Conservation (phyloP, 2,329 filamentous ascomycete species). For the Elsinoe arachidis region DNA sequence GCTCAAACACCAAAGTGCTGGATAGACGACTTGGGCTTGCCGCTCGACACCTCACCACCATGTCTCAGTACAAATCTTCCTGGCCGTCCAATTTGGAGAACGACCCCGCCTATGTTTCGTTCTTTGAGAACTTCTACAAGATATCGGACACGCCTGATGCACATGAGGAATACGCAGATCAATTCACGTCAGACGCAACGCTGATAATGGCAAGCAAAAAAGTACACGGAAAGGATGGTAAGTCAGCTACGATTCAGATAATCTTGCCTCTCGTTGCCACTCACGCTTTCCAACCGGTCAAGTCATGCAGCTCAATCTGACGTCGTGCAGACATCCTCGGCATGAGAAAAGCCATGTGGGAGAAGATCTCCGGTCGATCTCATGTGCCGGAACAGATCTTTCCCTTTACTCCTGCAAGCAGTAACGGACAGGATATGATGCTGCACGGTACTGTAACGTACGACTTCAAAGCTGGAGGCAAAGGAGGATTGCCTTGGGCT, state of each 20-base stretch:
- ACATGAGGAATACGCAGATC: conserved; percentile 41
- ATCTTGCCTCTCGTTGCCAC: background rate
- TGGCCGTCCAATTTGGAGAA: conserved; percentile 25
- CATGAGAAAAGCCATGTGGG: conserved; percentile 46
- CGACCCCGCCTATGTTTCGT: conserved; percentile 34
- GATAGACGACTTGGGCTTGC: background rate
- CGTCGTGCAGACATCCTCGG: conserved; percentile 40
- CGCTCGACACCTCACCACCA: conserved; percentile 13
- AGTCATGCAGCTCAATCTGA: conserved; percentile 2
- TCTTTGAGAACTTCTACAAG: conserved; percentile 41
- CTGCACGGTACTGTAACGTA: conserved; percentile 46
- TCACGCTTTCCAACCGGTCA: background rate
- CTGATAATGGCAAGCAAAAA: conserved; percentile 46
- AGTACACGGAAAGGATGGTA: conserved; percentile 38
- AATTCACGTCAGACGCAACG: conserved; percentile 41
- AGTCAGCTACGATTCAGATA: conserved; percentile 1
- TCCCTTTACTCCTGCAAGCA: conserved; percentile 33
- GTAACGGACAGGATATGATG: conserved; percentile 43
- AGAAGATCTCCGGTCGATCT: conserved; percentile 39
- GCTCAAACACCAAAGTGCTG: background rate
- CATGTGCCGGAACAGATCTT: conserved; percentile 43
- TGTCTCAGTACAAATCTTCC: conserved; percentile 26
- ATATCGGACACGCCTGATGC: conserved; percentile 40
- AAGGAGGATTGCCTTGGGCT: conserved; percentile 44
- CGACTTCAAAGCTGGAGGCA: conserved; percentile 42